Evolutionary conservation across 2,329 filamentous ascomycete species (phyloP).

Genomic region (Aspergillus sp.): DNA sequence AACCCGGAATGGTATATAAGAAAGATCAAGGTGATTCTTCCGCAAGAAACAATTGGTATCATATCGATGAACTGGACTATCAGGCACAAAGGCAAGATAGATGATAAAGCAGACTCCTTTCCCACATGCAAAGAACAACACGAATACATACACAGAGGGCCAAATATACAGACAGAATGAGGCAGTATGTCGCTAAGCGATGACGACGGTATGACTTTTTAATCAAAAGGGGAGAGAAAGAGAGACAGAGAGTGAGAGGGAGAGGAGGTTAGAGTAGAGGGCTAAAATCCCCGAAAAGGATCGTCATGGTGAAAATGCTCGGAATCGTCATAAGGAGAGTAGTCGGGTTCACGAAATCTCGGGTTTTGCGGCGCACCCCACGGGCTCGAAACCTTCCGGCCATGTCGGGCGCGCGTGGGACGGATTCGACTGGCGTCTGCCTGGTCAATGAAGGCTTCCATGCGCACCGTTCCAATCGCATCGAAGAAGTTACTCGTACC

Average conservation of each 20-base stretch:
- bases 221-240: neutral
- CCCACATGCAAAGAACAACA: neutral
- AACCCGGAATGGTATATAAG: neutral
- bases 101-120: neutral
- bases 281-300: conserved; percentile 48
- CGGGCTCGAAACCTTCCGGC: conserved; percentile 31
- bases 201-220: neutral
- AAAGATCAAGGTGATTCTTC: neutral
- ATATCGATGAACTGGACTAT: neutral
- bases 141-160: neutral
- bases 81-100: neutral
- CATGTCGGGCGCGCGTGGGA: conserved; percentile 20
- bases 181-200: neutral
- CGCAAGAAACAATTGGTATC: conserved; percentile 1
- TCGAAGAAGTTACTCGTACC: conserved; percentile 68
- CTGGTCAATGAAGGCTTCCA: conserved; percentile 89
- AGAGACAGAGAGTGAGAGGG: neutral
- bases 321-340: conserved; percentile 34
- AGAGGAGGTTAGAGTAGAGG: neutral
- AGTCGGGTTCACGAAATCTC: conserved; percentile 31
- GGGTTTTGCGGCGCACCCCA: conserved; percentile 32
- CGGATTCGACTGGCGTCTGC: conserved; percentile 33
- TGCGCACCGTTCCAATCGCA: conserved; percentile 84
- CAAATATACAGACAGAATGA: neutral
- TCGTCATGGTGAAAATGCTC: conserved; percentile 43